phyloP scores from a whole-genome alignment of 306 rosid species.

The Lathyrus tuberosus region DNA sequence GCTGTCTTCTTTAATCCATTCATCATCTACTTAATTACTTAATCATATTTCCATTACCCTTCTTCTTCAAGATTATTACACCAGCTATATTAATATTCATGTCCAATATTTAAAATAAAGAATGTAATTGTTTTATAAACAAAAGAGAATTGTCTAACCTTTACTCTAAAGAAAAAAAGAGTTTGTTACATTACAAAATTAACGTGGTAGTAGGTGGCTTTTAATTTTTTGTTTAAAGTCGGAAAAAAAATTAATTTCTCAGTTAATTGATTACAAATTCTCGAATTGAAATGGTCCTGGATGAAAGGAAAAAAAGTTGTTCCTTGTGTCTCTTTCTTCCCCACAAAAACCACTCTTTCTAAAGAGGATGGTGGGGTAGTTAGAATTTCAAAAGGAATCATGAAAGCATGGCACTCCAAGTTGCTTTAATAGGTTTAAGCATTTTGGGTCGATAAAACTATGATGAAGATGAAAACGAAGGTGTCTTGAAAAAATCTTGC shows the following conservation, averaged over 20 bases:
- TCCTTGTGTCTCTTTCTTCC: conserved; percentile 37
- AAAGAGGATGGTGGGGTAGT: conserved; percentile 48
- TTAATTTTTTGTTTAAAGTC: conserved; percentile 29
- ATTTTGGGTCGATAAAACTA: conserved; percentile 58
- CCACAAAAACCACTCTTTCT: conserved; percentile 39
- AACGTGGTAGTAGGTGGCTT: conserved; percentile 43
- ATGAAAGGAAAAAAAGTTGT: not conserved
- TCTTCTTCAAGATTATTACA: conserved; percentile 33
- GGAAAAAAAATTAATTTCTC: conserved; percentile 6
- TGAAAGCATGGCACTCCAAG: conserved; percentile 69
- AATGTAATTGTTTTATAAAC: conserved; percentile 31
- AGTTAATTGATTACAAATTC: conserved; percentile 21
- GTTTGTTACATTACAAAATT: conserved; percentile 52
- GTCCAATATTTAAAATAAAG: not conserved
- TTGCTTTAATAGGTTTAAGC: conserved; percentile 54
- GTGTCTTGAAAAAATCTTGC: not conserved
- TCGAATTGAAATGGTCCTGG: conserved; percentile 31
- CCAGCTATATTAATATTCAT: conserved; percentile 31
- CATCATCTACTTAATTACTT: conserved; percentile 38
- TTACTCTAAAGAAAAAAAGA: conserved; percentile 46
- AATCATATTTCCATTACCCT: conserved; percentile 37
- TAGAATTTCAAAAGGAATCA: conserved; percentile 60
- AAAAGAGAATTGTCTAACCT: conserved; percentile 42
- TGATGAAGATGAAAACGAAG: conserved; percentile 43
- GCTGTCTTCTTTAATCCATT: conserved; percentile 49